phyloP scores from a whole-genome alignment of 805 yeast genomes.

The Lipomyces orientalis region DNA sequence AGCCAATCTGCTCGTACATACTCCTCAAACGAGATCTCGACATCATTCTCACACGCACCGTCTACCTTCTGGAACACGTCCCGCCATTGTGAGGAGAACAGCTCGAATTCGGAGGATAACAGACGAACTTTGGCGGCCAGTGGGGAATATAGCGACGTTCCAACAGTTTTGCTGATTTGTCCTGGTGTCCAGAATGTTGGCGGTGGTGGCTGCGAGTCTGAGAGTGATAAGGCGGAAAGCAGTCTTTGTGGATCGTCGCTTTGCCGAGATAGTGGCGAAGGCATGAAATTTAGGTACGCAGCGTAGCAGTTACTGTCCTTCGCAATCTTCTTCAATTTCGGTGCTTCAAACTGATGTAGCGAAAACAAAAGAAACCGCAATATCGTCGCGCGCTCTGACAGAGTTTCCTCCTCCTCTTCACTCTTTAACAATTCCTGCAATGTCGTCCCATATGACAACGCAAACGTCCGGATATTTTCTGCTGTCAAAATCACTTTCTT shows the following conservation, averaged over 20 bases:
- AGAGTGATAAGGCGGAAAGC: neutral
- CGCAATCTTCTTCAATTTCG: neutral
- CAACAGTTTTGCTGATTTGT: constrained; percentile 4
- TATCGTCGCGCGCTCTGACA: constrained; percentile 19
- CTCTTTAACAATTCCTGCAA: neutral
- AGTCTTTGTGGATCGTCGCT: neutral
- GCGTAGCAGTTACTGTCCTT: constrained; percentile 7
- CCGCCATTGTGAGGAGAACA: neutral
- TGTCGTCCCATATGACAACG: constrained; percentile 9
- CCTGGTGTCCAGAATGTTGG: constrained; percentile 29
- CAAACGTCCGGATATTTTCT: constrained; percentile 11
- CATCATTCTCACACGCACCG: constrained; percentile 8
- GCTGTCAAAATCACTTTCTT: constrained; percentile 18
- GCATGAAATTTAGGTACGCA: constrained; percentile 23
- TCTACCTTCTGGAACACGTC: constrained; percentile 9
- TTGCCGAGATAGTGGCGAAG: constrained; percentile 10
- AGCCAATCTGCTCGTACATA: constrained; percentile 47
- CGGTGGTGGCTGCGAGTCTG: neutral
- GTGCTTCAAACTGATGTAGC: constrained; percentile 15
- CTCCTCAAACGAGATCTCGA: constrained; percentile 36
- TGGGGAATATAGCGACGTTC: constrained; percentile 30
- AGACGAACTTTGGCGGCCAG: constrained; percentile 16
- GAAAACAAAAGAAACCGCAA: constrained; percentile 23
- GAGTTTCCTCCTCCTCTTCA: neutral
- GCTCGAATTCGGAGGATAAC: constrained; percentile 13